Evolutionary conservation across 1,284 basidiomycete genomes (phyloP).

Genomic region (Ceratobasidium sp.): DNA sequence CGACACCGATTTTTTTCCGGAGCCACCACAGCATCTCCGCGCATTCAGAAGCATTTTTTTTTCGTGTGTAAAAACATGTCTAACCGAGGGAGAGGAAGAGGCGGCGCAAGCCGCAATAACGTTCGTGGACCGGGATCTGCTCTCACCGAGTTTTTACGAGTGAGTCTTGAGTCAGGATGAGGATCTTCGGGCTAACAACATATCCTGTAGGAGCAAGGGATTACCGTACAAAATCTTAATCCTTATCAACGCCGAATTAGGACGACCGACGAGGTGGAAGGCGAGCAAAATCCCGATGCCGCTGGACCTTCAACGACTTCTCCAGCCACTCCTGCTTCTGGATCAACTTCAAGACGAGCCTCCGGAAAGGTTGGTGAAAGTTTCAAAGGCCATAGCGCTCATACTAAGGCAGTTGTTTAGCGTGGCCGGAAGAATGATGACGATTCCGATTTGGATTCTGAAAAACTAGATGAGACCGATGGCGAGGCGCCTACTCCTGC

Average conservation of each 20-base stretch:
- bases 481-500: slow-evolving; percentile 50
- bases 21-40: background rate
- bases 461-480: slow-evolving; percentile 74
- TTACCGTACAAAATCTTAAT: slow-evolving; percentile 77
- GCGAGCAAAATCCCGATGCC: slow-evolving; percentile 57
- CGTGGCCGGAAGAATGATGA: slow-evolving; percentile 53
- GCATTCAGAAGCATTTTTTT: background rate
- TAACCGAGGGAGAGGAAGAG: slow-evolving; percentile 36
- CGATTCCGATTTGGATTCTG: slow-evolving; percentile 73
- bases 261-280: slow-evolving; percentile 51
- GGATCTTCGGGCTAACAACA: background rate
- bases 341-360: slow-evolving; percentile 14
- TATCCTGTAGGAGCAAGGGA: slow-evolving; percentile 77
- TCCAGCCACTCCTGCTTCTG: slow-evolving; percentile 1
- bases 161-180: slow-evolving; percentile 59
- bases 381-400: slow-evolving; percentile 21
- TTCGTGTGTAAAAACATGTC: slow-evolving; percentile 19
- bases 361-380: slow-evolving; percentile 30
- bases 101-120: slow-evolving; percentile 63
- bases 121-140: slow-evolving; percentile 93
- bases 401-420: slow-evolving; percentile 48
- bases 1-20: slow-evolving; percentile 13
- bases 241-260: slow-evolving; percentile 52
- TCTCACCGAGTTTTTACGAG: slow-evolving; percentile 90
- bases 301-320: slow-evolving; percentile 41